A percentile compares a stretch with the other conserved stretches of the same genome.
Conservation (phyloP, 352 stramenopile species). For the Globisporangium spiculum region DNA sequence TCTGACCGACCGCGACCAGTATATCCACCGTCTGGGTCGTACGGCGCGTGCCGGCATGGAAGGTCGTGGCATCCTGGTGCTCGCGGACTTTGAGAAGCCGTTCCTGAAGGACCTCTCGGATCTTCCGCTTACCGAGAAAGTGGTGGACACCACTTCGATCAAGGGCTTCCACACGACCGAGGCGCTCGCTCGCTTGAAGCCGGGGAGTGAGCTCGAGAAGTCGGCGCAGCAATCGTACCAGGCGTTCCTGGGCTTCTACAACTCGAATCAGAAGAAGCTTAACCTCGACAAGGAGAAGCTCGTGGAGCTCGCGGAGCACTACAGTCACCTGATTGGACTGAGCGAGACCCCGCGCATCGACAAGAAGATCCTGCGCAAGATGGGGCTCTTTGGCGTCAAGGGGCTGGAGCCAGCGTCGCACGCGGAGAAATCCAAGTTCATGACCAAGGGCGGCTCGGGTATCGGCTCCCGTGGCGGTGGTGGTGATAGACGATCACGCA, state of each 20-base stretch:
- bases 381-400: conserved; percentile 84
- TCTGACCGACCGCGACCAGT: conserved; percentile 89
- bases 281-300: conserved; percentile 40
- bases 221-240: conserved; percentile 89
- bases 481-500: conserved; percentile 2
- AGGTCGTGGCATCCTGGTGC: conserved; percentile 78
- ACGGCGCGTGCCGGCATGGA: conserved; percentile 89
- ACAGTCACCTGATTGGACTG: conserved; percentile 53
- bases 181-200: conserved; percentile 35
- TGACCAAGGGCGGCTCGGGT: conserved; percentile 14
- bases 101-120: conserved; percentile 69
- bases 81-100: conserved; percentile 81
- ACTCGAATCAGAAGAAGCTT: conserved; percentile 50
- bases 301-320: conserved; percentile 78
- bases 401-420: conserved; percentile 44
- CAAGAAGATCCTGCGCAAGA: conserved; percentile 84
- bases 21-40: conserved; percentile 95
- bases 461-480: conserved; percentile 2
- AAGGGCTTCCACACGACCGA: conserved; percentile 19
- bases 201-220: conserved; percentile 62
- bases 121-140: conserved; percentile 39
- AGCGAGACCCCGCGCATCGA: conserved; percentile 76
- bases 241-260: conserved; percentile 96
- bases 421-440: conserved; percentile 16
- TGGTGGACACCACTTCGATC: conserved; percentile 15